phyloP scores from a whole-genome alignment of 2,329 filamentous ascomycete genomes.

The Penicillium palitans region DNA sequence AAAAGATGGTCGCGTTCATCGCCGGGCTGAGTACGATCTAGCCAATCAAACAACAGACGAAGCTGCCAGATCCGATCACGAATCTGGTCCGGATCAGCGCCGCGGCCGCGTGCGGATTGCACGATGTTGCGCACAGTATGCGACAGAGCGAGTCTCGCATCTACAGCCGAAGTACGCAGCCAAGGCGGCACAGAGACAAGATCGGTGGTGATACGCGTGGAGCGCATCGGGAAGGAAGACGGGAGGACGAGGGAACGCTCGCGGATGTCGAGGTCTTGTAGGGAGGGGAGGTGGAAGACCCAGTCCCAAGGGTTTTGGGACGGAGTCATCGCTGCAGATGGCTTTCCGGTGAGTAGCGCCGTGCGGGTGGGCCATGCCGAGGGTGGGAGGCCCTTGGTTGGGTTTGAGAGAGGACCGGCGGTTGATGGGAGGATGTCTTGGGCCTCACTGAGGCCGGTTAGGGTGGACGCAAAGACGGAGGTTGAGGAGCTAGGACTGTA shows the following conservation, averaged over 20 bases:
- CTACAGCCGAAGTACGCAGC: constrained; percentile 63
- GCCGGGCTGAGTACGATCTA: constrained; percentile 46
- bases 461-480: constrained; percentile 69
- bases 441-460: constrained; percentile 69
- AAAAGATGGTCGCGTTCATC: constrained; percentile 9
- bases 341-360: constrained; percentile 23
- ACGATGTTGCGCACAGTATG: constrained; percentile 42
- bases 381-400: constrained; percentile 28
- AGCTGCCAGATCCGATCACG: constrained; percentile 63
- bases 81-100: constrained; percentile 46
- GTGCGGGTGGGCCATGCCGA: constrained; percentile 27
- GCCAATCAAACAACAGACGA: constrained; percentile 65
- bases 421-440: constrained; percentile 45
- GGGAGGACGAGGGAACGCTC: constrained; percentile 66
- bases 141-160: constrained; percentile 69
- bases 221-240: constrained; percentile 37
- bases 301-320: constrained; percentile 63
- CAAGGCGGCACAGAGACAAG: constrained; percentile 51
- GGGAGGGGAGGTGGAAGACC: constrained; percentile 65
- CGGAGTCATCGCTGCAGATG: constrained; percentile 30
- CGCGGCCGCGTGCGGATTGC: constrained; percentile 33
- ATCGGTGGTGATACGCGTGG: constrained; percentile 33
- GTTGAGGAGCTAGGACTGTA: constrained; percentile 57
- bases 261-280: constrained; percentile 59
- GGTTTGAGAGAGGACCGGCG: constrained; percentile 22